phyloP scores from a whole-genome alignment of 768 basidiomycete species.

The Rhodocollybia butyracea region DNA sequence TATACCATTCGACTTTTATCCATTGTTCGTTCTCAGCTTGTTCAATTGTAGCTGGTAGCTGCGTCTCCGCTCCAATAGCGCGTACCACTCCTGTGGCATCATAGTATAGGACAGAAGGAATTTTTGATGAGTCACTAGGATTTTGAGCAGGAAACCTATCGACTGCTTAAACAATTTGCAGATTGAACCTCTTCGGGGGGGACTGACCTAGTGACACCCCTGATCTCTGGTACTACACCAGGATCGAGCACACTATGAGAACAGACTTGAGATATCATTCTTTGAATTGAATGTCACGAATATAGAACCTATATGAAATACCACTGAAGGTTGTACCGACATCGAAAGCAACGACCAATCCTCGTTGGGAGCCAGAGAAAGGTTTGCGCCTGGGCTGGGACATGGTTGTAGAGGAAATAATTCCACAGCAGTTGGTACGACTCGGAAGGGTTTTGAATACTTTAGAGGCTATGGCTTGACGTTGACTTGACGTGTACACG shows the following conservation, averaged over 20 bases:
- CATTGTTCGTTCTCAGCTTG: constrained; percentile 40
- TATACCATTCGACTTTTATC: constrained; percentile 43
- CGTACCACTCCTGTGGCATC: constrained; percentile 33
- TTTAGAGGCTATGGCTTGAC: too few relatives aligned
- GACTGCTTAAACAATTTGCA: too few relatives aligned
- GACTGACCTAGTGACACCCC: constrained; percentile 11
- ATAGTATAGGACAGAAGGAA: constrained; percentile 47
- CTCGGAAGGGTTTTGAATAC: neutral
- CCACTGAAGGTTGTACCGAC: constrained; percentile 30
- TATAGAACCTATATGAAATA: constrained; percentile 27
- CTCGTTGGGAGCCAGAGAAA: constrained; percentile 24
- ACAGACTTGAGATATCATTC: neutral
- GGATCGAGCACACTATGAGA: constrained; percentile 36
- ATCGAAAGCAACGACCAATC: constrained; percentile 27
- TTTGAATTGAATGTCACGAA: neutral
- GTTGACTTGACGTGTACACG: too few relatives aligned
- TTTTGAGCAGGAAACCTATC: constrained; percentile 45
- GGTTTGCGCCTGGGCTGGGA: constrained; percentile 20
- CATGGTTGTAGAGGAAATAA: neutral
- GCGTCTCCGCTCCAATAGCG: constrained; percentile 45
- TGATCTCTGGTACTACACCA: constrained; percentile 30
- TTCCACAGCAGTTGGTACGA: neutral
- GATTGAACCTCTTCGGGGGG: neutral
- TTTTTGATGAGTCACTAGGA: constrained; percentile 43
- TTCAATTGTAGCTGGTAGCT: constrained; percentile 30